Conservation (phyloP, 2,329 filamentous ascomycete genomes). For the Hymenoscyphus infarciens region DNA sequence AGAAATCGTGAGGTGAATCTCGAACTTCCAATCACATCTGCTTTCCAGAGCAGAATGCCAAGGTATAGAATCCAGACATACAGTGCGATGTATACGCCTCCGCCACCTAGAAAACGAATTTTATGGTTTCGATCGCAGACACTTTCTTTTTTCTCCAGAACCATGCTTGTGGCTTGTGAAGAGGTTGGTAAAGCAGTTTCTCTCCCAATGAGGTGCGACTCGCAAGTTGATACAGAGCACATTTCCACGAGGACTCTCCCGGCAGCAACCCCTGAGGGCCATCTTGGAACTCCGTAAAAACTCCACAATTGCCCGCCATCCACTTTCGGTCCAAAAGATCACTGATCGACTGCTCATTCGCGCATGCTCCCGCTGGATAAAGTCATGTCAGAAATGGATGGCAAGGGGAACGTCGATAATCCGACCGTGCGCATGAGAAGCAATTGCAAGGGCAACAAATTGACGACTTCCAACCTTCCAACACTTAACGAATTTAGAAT, state of each 20-base stretch:
- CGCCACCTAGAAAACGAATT: background rate
- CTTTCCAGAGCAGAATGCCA: background rate
- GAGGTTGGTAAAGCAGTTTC: background rate
- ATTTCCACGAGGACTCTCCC: background rate
- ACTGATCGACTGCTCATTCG: conserved; percentile 8
- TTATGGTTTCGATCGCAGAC: background rate
- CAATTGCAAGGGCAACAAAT: background rate
- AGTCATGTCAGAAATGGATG: background rate
- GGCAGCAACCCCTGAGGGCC: background rate
- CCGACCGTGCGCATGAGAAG: background rate
- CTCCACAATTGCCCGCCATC: conserved; percentile 4
- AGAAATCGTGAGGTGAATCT: background rate
- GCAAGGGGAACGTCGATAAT: background rate
- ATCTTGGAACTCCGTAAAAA: background rate
- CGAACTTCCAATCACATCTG: background rate
- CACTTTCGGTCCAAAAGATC: conserved; percentile 8
- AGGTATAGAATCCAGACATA: background rate
- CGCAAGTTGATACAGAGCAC: conserved; percentile 1
- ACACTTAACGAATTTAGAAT: background rate
- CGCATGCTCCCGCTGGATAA: conserved; percentile 6
- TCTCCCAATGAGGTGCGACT: background rate
- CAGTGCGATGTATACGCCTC: background rate
- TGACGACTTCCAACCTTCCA: background rate
- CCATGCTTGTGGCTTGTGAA: background rate
- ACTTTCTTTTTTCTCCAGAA: background rate